These are phyloP conservation scores for Xylaria flabelliformis DNA, from an alignment of 495 filamentous ascomycete genomes.

Conservation along the genomic window DNA sequence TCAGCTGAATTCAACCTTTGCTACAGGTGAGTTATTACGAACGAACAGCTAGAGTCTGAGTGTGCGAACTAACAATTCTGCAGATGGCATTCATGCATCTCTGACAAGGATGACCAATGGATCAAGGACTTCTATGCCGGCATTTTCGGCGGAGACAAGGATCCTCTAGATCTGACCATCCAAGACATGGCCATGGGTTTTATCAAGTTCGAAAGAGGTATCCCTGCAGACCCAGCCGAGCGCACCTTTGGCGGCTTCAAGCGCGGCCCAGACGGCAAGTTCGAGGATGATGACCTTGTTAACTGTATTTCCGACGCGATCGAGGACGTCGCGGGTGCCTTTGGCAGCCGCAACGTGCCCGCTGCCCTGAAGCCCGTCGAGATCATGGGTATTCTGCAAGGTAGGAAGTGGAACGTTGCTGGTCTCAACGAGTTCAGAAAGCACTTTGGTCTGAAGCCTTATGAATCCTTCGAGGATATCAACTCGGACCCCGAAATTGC, in stretches of 20 bases:
- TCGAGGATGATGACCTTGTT: conserved; percentile 72
- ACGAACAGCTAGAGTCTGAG: no score
- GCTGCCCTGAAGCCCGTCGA: conserved; percentile 75
- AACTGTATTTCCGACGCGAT: conserved; percentile 69
- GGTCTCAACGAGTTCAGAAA: conserved; percentile 87
- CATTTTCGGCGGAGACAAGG: conserved; percentile 63
- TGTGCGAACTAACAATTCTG: conserved; percentile 26
- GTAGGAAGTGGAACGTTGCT: conserved; percentile 80
- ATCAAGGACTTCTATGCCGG: conserved; percentile 67
- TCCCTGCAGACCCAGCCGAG: conserved; percentile 67
- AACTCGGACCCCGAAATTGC: conserved; percentile 73
- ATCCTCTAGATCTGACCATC: conserved; percentile 56
- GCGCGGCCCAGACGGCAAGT: conserved; percentile 64
- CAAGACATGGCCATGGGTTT: conserved; percentile 66
- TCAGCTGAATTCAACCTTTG: conserved; percentile 73
- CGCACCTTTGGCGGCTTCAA: conserved; percentile 69
- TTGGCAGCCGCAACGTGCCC: conserved; percentile 79
- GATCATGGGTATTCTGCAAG: conserved; percentile 85
- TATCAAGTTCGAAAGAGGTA: conserved; percentile 60
- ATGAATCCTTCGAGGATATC: conserved; percentile 84
- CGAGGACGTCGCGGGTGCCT: conserved; percentile 67
- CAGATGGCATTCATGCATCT: conserved; percentile 78
- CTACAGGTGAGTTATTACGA: conserved; percentile 34
- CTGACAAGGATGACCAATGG: conserved; percentile 75
- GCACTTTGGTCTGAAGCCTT: conserved; percentile 76